Percentiles rank a stretch among this genome's conserved stretches.
These are phyloP conservation scores for Neurospora sp. DNA, from an alignment of 495 filamentous ascomycete genomes.

Conservation along the genomic window DNA sequence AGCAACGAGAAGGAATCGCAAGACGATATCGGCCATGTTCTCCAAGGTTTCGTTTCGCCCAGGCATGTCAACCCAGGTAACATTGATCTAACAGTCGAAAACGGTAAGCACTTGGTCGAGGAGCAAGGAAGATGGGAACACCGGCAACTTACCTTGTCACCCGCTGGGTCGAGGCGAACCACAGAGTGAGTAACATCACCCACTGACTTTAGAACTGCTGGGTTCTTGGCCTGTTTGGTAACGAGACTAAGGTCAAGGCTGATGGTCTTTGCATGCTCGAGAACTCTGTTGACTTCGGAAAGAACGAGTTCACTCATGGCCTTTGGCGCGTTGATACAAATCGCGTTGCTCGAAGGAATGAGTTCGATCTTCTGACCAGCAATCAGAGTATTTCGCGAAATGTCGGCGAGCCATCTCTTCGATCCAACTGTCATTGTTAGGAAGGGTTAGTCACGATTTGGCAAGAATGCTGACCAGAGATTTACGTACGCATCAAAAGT, in stretches of 20 bases:
- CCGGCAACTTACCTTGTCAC: slow-evolving; percentile 15
- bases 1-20: slow-evolving; percentile 33
- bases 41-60: slow-evolving; percentile 14
- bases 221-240: slow-evolving; percentile 8
- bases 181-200: slow-evolving; percentile 33
- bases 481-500: slow-evolving; percentile 26
- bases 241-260: slow-evolving; percentile 11
- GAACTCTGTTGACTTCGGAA: slow-evolving; percentile 26
- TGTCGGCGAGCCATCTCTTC: slow-evolving; percentile 20
- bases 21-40: slow-evolving; percentile 25
- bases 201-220: slow-evolving; percentile 26
- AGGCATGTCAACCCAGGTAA: slow-evolving; percentile 30
- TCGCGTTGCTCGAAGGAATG: slow-evolving; percentile 7
- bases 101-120: neutral
- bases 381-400: slow-evolving; percentile 17
- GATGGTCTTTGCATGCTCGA: slow-evolving; percentile 15
- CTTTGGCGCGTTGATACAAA: slow-evolving; percentile 28
- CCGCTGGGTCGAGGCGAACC: slow-evolving; percentile 14
- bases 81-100: slow-evolving; percentile 12
- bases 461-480: neutral
- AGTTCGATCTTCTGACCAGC: slow-evolving; percentile 26
- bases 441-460: neutral
- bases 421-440: slow-evolving; percentile 18
- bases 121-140: neutral
- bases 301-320: slow-evolving; percentile 19